These are phyloP conservation scores for Arthrobotrys conoides DNA, from an alignment of 2,329 filamentous ascomycete genomes.

Conservation along the genomic window DNA sequence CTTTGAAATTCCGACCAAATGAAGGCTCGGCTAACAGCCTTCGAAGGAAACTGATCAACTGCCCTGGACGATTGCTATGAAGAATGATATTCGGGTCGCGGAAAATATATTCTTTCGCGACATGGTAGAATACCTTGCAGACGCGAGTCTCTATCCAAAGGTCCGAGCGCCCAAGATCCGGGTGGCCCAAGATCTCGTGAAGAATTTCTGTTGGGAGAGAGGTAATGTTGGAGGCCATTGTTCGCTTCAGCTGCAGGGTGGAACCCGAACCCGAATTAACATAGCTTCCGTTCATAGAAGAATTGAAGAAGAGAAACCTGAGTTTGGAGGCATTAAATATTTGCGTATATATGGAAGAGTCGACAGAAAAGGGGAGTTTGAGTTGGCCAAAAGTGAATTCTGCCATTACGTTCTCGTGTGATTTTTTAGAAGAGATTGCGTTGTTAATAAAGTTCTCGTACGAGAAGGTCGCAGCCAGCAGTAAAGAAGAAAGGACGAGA, in stretches of 20 bases:
- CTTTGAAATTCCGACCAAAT: conserved; percentile 20
- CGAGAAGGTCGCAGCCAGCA: too few relatives aligned
- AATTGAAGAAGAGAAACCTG: not conserved
- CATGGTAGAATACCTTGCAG: conserved; percentile 17
- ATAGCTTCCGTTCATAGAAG: too few relatives aligned
- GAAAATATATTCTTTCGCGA: conserved; percentile 22
- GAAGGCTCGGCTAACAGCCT: conserved; percentile 10
- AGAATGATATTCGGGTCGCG: conserved; percentile 16
- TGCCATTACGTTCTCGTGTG: conserved; percentile 10
- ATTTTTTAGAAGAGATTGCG: not conserved
- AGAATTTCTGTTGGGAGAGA: conserved; percentile 53
- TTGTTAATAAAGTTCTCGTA: not conserved
- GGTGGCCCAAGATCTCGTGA: conserved; percentile 41
- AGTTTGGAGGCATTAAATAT: not conserved
- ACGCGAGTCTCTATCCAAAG: conserved; percentile 7
- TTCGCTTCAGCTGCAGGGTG: not conserved
- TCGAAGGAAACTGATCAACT: conserved; percentile 26
- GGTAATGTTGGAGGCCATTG: conserved; percentile 9
- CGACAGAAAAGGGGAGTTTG: not conserved
- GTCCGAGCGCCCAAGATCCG: conserved; percentile 12
- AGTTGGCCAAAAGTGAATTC: conserved; percentile 33
- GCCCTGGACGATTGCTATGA: not conserved
- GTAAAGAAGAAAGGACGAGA: too few relatives aligned
- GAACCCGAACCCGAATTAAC: too few relatives aligned
- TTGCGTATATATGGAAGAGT: too few relatives aligned